Percentiles rank a stretch among this genome's conserved stretches.
phyloP scores from a whole-genome alignment of 2,329 filamentous ascomycete genomes.

The Monilinia fructicola region DNA sequence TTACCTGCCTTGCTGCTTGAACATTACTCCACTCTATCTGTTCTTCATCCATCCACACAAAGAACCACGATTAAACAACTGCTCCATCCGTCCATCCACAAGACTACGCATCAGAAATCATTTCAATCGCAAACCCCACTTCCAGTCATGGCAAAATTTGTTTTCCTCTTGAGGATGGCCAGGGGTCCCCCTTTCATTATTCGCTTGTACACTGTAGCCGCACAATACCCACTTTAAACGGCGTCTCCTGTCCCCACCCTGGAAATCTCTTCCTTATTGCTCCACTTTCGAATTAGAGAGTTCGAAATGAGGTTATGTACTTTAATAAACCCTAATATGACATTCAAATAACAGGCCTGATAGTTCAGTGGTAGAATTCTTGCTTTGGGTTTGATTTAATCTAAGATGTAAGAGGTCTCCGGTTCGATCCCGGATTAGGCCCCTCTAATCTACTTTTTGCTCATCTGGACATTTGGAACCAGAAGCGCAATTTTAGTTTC shows the following conservation, averaged over 20 bases:
- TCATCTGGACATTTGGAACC: background rate
- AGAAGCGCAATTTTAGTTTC: background rate
- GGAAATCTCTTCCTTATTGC: background rate
- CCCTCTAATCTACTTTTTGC: background rate
- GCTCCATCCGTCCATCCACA: too few relatives aligned
- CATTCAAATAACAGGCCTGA: background rate
- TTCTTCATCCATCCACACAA: too few relatives aligned
- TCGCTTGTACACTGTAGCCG: background rate
- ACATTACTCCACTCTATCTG: too few relatives aligned
- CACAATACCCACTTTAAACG: too few relatives aligned
- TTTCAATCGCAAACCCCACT: too few relatives aligned
- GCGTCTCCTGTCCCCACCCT: too few relatives aligned
- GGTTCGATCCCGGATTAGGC: slow-evolving; percentile 16
- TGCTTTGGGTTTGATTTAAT: background rate
- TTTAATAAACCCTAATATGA: fast-evolving
- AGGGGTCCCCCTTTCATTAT: background rate
- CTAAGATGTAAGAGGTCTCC: slow-evolving; percentile 13
- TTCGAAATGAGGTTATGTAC: background rate
- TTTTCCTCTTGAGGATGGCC: background rate
- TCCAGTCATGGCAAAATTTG: too few relatives aligned
- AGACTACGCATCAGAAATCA: too few relatives aligned
- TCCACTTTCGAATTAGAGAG: background rate
- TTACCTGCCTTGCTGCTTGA: too few relatives aligned
- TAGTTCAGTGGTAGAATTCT: slow-evolving; percentile 7
- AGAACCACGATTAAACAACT: too few relatives aligned